These are phyloP conservation scores for Microdochium bolleyi DNA, from an alignment of 2,329 filamentous ascomycete genomes.

Conservation along the genomic window DNA sequence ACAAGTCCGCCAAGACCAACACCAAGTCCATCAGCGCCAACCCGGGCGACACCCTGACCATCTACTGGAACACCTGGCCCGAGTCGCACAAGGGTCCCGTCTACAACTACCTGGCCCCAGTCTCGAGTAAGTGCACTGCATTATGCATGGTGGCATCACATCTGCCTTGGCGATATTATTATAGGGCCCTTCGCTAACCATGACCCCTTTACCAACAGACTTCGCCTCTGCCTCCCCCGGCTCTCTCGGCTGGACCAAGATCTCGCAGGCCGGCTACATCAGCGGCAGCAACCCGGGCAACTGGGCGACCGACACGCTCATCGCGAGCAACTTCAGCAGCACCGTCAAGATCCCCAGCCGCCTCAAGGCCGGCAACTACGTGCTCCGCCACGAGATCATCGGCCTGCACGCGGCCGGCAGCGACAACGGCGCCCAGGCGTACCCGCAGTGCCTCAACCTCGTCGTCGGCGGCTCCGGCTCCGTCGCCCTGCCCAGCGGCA, in stretches of 20 bases:
- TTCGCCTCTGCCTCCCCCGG: slow-evolving; percentile 17
- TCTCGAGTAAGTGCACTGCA: slow-evolving; percentile 23
- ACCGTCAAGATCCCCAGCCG: slow-evolving; percentile 30
- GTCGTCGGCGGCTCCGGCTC: slow-evolving; percentile 42
- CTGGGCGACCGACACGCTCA: slow-evolving; percentile 30
- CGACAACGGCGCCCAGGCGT: slow-evolving; percentile 35
- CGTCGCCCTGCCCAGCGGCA: slow-evolving; percentile 32
- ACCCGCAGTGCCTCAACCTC: slow-evolving; percentile 48
- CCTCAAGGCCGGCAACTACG: slow-evolving; percentile 37
- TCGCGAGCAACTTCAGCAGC: slow-evolving; percentile 37
- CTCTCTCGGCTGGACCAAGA: slow-evolving; percentile 19
- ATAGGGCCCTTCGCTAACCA: too few species aligned
- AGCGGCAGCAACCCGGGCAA: slow-evolving; percentile 20
- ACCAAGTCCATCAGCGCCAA: slow-evolving; percentile 24
- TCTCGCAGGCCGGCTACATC: slow-evolving; percentile 12
- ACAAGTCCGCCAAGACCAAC: slow-evolving; percentile 31
- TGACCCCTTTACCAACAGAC: slow-evolving; percentile 2
- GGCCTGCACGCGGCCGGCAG: slow-evolving; percentile 34
- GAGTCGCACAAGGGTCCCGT: slow-evolving; percentile 25
- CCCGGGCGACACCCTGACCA: slow-evolving; percentile 25
- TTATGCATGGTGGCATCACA: too few species aligned
- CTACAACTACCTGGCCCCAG: slow-evolving; percentile 25
- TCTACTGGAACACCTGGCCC: slow-evolving; percentile 32
- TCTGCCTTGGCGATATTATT: too few species aligned
- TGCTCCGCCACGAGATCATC: slow-evolving; percentile 42